phyloP scores from a whole-genome alignment of 345 rosid genomes.

The Passiflora organensis region DNA sequence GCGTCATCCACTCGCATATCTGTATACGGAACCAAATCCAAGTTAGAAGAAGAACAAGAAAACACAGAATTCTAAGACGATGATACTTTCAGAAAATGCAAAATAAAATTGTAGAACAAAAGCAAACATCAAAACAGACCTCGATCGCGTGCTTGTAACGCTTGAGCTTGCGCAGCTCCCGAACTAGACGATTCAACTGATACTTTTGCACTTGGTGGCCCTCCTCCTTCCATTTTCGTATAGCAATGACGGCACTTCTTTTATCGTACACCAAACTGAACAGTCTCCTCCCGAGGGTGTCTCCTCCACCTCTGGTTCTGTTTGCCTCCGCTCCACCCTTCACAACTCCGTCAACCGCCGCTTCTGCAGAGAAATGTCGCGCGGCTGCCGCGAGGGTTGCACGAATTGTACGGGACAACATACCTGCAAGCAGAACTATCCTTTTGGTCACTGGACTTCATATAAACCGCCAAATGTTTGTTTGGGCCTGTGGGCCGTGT shows the following conservation, averaged over 20 bases:
- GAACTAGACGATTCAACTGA: conserved; percentile 74
- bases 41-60: background rate
- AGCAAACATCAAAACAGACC: conserved; percentile 30
- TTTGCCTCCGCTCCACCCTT: background rate
- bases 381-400: conserved; percentile 29
- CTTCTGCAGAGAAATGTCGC: conserved; percentile 40
- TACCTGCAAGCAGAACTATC: background rate
- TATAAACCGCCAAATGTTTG: no score
- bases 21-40: conserved; percentile 15
- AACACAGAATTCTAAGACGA: background rate
- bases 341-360: conserved; percentile 18
- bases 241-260: conserved; percentile 71
- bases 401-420: conserved; percentile 36
- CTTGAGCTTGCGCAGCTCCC: conserved; percentile 80
- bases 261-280: conserved; percentile 61
- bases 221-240: conserved; percentile 70
- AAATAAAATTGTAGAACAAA: background rate
- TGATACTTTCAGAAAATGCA: background rate
- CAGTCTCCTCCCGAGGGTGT: conserved; percentile 67
- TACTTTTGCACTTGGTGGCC: conserved; percentile 62
- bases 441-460: no score
- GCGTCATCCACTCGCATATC: conserved; percentile 94
- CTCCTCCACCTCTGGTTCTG: conserved; percentile 33
- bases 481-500: no score
- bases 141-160: conserved; percentile 92